Evolutionary conservation across 2,329 filamentous ascomycete genomes (phyloP).

Genomic region (Fusarium albidum): DNA sequence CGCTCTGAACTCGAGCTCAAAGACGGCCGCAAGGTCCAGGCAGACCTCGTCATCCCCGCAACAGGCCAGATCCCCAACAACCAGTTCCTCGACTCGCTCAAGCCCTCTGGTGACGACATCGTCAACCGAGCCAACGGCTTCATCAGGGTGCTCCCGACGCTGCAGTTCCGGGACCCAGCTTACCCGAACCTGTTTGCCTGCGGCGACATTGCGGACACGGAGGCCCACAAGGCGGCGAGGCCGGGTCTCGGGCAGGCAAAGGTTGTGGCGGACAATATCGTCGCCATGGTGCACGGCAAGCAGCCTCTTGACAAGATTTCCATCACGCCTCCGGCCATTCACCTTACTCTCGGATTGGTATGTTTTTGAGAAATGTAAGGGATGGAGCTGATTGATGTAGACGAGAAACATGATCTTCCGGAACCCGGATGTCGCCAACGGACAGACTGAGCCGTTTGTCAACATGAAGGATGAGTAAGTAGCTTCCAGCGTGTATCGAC

Average conservation of each 20-base stretch:
- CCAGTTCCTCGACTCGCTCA: slow-evolving; percentile 30
- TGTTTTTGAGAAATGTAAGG: neutral
- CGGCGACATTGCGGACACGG: slow-evolving; percentile 39
- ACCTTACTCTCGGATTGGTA: slow-evolving; percentile 36
- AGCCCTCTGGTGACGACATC: slow-evolving; percentile 13
- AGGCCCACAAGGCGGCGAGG: slow-evolving; percentile 36
- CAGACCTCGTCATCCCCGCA: slow-evolving; percentile 36
- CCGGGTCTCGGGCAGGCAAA: slow-evolving; percentile 31
- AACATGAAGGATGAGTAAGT: slow-evolving; percentile 38
- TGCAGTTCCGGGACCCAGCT: slow-evolving; percentile 35
- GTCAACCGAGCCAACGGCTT: slow-evolving; percentile 35
- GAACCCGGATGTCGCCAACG: slow-evolving; percentile 30
- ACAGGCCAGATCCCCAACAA: slow-evolving; percentile 40
- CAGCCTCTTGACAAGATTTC: slow-evolving; percentile 19
- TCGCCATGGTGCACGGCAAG: slow-evolving; percentile 29
- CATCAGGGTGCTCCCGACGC: slow-evolving; percentile 28
- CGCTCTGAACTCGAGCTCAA: slow-evolving; percentile 33
- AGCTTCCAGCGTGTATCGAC: accelerated
- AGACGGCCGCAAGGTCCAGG: slow-evolving; percentile 30
- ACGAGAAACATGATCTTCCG: slow-evolving; percentile 40
- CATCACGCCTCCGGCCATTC: slow-evolving; percentile 33
- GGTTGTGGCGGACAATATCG: slow-evolving; percentile 36
- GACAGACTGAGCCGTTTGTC: slow-evolving; percentile 28
- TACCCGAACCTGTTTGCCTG: slow-evolving; percentile 37
- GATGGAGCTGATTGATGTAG: neutral